Evolutionary conservation across 2,329 filamentous ascomycete genomes (phyloP).

Genomic region (Diplodia intermedia): DNA sequence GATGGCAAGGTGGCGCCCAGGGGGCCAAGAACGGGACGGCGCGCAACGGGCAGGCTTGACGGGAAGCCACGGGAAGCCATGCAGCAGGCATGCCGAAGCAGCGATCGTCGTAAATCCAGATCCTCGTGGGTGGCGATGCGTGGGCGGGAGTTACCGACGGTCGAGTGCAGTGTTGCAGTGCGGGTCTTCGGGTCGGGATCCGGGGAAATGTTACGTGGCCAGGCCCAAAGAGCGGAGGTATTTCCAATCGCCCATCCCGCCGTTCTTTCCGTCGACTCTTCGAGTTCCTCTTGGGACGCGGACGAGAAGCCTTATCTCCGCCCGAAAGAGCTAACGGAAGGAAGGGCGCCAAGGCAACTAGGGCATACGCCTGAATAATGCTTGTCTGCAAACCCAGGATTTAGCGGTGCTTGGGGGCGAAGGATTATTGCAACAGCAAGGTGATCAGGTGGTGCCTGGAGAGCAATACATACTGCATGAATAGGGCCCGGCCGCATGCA

Average conservation of each 20-base stretch:
- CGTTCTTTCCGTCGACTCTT: not conserved
- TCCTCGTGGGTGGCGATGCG: not conserved
- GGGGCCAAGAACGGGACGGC: not conserved
- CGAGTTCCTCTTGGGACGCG: not conserved
- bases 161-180: not conserved
- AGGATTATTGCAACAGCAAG: too few relatives aligned
- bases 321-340: not conserved
- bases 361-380: not conserved
- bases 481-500: not conserved
- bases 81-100: too few relatives aligned
- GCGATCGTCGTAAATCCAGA: not conserved
- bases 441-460: too few relatives aligned
- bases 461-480: too few relatives aligned
- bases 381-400: not conserved
- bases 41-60: not conserved
- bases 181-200: conserved; percentile 5
- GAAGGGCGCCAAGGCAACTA: not conserved
- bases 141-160: not conserved
- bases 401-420: too few relatives aligned
- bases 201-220: not conserved
- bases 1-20: not conserved
- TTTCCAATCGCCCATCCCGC: not conserved
- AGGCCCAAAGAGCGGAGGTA: not conserved
- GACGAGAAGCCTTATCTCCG: not conserved
- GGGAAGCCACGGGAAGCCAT: too few relatives aligned